Percentiles rank a stretch among this genome's conserved stretches.
These are phyloP conservation scores for Monascus purpureus DNA, from an alignment of 495 filamentous ascomycete species.

Conservation along the genomic window DNA sequence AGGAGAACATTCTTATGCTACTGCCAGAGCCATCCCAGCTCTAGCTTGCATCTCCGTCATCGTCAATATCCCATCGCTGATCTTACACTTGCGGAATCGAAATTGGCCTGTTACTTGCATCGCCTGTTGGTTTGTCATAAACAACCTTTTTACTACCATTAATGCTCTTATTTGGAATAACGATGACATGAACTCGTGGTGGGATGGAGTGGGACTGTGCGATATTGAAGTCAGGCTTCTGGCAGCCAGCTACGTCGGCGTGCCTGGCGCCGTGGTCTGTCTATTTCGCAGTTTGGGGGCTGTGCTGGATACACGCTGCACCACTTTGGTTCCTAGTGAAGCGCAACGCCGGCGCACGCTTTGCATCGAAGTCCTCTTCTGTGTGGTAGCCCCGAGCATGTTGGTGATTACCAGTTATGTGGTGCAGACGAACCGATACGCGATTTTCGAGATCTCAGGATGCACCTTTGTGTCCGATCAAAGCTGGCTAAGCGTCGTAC, in stretches of 20 bases:
- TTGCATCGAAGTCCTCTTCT: constrained; percentile 49
- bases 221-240: constrained; percentile 67
- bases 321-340: constrained; percentile 37
- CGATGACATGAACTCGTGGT: constrained; percentile 55
- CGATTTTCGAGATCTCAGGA: constrained; percentile 57
- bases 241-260: constrained; percentile 47
- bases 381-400: constrained; percentile 51
- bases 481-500: constrained; percentile 55
- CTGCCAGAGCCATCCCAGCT: constrained; percentile 26
- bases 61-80: constrained; percentile 32
- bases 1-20: too few species aligned
- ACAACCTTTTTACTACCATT: constrained; percentile 55
- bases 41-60: constrained; percentile 44
- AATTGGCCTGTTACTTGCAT: constrained; percentile 40
- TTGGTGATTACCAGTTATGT: constrained; percentile 55
- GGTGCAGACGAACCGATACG: constrained; percentile 57
- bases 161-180: constrained; percentile 75
- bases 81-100: constrained; percentile 27
- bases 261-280: constrained; percentile 44
- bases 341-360: constrained; percentile 37
- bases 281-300: constrained; percentile 64
- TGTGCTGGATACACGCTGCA: constrained; percentile 51
- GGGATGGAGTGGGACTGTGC: constrained; percentile 61
- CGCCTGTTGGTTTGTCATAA: constrained; percentile 46
- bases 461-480: constrained; percentile 50